Evolutionary conservation across 2,329 filamentous ascomycete species (phyloP), one percentile per base, ranked within the genome.

Genomic region (Ophiocordyceps polyrhachis-furcata): DNA sequence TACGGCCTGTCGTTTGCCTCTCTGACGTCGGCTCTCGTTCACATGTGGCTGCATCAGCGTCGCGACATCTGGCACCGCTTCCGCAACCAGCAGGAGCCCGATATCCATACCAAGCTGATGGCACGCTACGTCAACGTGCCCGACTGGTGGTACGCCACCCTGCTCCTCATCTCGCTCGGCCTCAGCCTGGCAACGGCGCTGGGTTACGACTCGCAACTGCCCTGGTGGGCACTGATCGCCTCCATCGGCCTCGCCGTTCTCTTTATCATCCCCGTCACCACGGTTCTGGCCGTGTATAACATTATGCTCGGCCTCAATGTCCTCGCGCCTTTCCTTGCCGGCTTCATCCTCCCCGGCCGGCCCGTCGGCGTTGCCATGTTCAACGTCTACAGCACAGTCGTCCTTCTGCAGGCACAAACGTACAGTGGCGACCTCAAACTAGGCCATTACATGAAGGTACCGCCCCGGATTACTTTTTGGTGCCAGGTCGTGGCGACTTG

Each of bases 381-480:
- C 49, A 55, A 55, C 29, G 51, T 53, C 7, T 55, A 48, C 42
- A 53, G 53, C 42, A 52, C 49, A 20, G 53, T 55, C 42, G 48
- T 48, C 6, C 48, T 57, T 8, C 60, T 62, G 14, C 65, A 70
- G 47, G 66, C 62, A 0, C 58, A 69, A 15, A 66, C 62, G 37
- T 71, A 70, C 45, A 59, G 61, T 1, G 58, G 62, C 42, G 67
- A 71, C 48, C 58, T 71, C 58, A 71, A 71, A 51, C 53, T 71
- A 19, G 68, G 59, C 1, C 67, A 69, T 43, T 70, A 71, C 53
- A 57, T 72, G 45, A 70, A 73, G 51, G 63, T 71, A 15, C 65
- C 68, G 0, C 65, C 65, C 0, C 59, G 61, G 21, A 43, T 50
- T 13, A 55, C 42, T 28, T 43, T 46, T 5, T 46, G 21, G 13